Evolutionary conservation across 2,329 filamentous ascomycete species (phyloP), one percentile per base, ranked within the genome.

Genomic region (Penicillium expansum): DNA sequence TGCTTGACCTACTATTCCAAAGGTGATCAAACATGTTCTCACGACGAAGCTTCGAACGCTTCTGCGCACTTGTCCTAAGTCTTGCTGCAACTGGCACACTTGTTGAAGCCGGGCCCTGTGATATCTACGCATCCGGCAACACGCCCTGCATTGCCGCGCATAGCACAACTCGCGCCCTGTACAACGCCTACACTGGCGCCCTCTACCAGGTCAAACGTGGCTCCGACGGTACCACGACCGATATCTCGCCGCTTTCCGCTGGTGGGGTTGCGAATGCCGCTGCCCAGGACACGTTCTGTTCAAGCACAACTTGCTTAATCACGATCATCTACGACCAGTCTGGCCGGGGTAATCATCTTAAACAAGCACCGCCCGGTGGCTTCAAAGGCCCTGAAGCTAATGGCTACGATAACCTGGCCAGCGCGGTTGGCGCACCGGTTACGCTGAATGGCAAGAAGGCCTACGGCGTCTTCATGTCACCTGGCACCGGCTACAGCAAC

Each of bases 271-370:
- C 86, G 54, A 81, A 88, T 65, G 82, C 84, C 4, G 80, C 78
- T 0, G 68, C 80, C 9, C 86, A 89, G 66, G 85, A 88, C 70
- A 62, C 73, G 0, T 88, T 88, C 71, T 88, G 86, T 63, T 69
- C 76, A 10, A 70, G 74, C 48, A 87, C 85, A 0, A 87, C 83
- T 13, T 88, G 86, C 64, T 73, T 86, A 24, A 87, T 88, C 67
- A 80, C 80, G 0, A 78, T 83, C 63, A 86, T 87, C 52, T 88
- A 88, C 67, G 86, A 88, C 68, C 86, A 88, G 71, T 86, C 85
- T 13, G 84, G 84, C 52, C 72, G 71, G 1, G 78, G 78, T 0
- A 88, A 88, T 60, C 82, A 88, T 63, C 82, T 88, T 3, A 86
- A 81, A 0, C 84, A 84, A 60, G 86, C 85, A 2, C 82, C 83